phyloP scores from a whole-genome alignment of 345 rosid genomes.

The Aethionema arabicum region DNA sequence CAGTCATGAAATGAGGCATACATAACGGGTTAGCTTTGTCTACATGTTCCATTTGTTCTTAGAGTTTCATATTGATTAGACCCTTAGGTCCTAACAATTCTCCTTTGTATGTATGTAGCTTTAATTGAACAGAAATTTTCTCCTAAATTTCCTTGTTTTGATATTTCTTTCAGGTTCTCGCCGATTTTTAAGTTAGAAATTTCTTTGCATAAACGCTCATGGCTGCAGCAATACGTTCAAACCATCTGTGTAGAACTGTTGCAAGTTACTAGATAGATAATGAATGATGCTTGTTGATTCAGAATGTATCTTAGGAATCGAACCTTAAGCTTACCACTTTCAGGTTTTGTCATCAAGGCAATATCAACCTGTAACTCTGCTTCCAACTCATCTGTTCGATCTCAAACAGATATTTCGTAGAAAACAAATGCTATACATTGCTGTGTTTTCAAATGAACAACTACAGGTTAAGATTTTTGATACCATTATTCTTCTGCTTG shows the following conservation, averaged over 20 bases:
- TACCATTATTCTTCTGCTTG: constrained; percentile 14
- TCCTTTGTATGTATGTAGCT: constrained; percentile 23
- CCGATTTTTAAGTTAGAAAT: neutral
- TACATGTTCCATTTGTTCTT: constrained; percentile 17
- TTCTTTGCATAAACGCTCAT: constrained; percentile 7
- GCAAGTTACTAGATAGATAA: no score
- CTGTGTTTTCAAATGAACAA: neutral
- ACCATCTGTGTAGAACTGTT: neutral
- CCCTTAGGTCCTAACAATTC: neutral
- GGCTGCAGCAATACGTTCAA: neutral
- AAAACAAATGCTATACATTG: neutral
- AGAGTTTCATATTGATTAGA: neutral
- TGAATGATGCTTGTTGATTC: no score
- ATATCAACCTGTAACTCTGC: no score
- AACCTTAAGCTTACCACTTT: no score
- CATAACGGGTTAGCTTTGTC: no score
- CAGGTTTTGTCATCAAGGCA: no score
- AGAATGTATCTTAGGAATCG: no score
- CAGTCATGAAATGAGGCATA: no score
- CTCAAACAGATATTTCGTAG: no score
- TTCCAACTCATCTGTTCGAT: no score
- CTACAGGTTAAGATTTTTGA: constrained; percentile 1
- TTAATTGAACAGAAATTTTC: constrained; percentile 9
- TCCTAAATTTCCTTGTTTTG: constrained; percentile 7
- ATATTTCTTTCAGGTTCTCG: neutral